Conservation (phyloP, 805 yeast species). For the Pichia gijzeniarum region DNA sequence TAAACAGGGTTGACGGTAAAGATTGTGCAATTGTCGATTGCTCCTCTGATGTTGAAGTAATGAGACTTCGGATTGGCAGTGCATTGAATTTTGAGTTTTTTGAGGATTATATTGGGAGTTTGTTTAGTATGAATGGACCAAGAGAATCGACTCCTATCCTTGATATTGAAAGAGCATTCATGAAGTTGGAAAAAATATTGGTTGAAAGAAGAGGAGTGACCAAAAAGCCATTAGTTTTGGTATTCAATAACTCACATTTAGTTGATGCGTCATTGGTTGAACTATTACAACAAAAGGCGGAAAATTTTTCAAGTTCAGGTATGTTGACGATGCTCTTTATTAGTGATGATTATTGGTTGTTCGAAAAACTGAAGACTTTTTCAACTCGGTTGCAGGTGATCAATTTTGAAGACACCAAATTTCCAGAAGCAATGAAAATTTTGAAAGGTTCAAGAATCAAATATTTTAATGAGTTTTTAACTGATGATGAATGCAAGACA, state of each 20-base stretch:
- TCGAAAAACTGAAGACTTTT: constrained; percentile 62
- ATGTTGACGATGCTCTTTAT: constrained; percentile 62
- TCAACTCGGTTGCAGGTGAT: constrained; percentile 73
- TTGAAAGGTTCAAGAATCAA: constrained; percentile 44
- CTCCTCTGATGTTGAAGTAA: constrained; percentile 79
- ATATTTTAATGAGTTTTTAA: constrained; percentile 35
- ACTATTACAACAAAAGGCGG: constrained; percentile 78
- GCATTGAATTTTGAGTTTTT: constrained; percentile 67
- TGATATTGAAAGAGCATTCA: constrained; percentile 79
- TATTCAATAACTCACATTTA: constrained; percentile 70
- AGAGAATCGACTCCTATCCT: constrained; percentile 76
- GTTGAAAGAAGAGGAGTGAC: constrained; percentile 36
- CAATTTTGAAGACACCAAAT: constrained; percentile 56
- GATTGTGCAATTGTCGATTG: constrained; percentile 73
- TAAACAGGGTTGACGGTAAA: constrained; percentile 54
- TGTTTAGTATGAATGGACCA: constrained; percentile 77
- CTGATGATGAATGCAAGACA: constrained; percentile 29
- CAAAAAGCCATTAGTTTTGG: constrained; percentile 54
- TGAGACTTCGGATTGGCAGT: constrained; percentile 67
- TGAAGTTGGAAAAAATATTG: constrained; percentile 69
- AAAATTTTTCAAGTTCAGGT: constrained; percentile 66
- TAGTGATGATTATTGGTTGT: constrained; percentile 83
- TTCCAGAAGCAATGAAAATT: constrained; percentile 50
- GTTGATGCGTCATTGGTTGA: constrained; percentile 70
- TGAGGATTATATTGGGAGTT: constrained; percentile 78